phyloP scores from a whole-genome alignment of 129 eudicot species.

The Chrysanthemum makinoi region DNA sequence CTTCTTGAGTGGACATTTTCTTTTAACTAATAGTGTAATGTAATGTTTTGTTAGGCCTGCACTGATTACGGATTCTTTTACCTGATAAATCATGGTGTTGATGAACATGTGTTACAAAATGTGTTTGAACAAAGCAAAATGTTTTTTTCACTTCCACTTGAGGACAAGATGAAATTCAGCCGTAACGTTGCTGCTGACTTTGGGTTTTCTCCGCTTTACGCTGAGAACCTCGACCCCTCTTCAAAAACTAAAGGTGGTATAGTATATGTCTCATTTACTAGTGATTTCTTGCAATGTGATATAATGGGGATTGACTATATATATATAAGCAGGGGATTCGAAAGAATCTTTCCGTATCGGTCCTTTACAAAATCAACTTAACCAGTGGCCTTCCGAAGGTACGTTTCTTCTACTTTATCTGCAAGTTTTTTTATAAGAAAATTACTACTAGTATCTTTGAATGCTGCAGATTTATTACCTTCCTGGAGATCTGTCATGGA shows the following conservation, averaged over 20 bases:
- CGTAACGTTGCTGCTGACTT: constrained; percentile 14
- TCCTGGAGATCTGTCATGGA: constrained; percentile 69
- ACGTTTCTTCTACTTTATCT: too few relatives aligned
- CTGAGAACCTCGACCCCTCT: constrained; percentile 67
- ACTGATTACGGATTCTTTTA: constrained; percentile 72
- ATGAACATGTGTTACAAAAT: constrained; percentile 43
- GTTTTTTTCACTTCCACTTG: constrained; percentile 63
- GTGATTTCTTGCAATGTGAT: too few relatives aligned
- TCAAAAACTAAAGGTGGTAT: constrained; percentile 40
- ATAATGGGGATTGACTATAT: not conserved
- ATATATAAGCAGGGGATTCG: constrained; percentile 53
- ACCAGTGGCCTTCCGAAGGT: constrained; percentile 86
- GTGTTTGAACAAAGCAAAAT: constrained; percentile 48
- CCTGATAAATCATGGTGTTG: constrained; percentile 76
- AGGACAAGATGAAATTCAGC: constrained; percentile 55
- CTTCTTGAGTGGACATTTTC: too few relatives aligned
- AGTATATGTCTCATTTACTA: too few relatives aligned
- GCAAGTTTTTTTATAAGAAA: too few relatives aligned
- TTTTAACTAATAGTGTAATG: too few relatives aligned
- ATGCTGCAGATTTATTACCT: constrained; percentile 47
- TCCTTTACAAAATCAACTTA: constrained; percentile 47
- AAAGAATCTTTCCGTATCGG: constrained; percentile 73
- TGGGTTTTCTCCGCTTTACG: constrained; percentile 60
- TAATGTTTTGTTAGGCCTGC: constrained; percentile 50
- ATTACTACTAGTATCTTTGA: constrained; percentile 1